Base-by-base conservation (phyloP, 306 rosid genomes). In the Cicer chorassanicum region DNA sequence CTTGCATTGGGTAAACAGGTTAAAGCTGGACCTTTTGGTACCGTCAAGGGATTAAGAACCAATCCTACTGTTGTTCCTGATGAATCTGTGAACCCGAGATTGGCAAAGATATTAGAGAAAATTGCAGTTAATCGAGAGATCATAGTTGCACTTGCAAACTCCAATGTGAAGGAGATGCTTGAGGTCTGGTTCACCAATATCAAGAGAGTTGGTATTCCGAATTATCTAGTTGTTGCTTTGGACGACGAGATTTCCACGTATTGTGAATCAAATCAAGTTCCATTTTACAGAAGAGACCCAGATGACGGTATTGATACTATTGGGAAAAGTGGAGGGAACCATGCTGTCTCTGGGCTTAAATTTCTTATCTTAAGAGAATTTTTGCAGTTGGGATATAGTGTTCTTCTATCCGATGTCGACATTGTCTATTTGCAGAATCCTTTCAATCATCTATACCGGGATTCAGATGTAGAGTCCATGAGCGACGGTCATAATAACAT, bases 371-470 rank as follows among this genome's bases (percentile, higher is more conserved):
- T 93, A 75, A 89, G 98, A 83, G 98, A 93, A 82, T 93, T 93
- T 84, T 79, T 91, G 78, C 98, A 93, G 82, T 70, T 93, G 76
- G 97, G 98, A 29, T 88, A 93, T 38, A 73, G 91, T 57, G 97
- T 94, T 85, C 96, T 94, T 81, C 88, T 91, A 19, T 94, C 98
- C 4, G 98, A 93, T 74, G 96, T 91, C 2, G 97, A 93, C 85
- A 91, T 93, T n/a, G 92, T 93, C 15, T 93, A 89, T 85, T 75
- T 91, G 82, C 97, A 93, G 73, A 91, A 91, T 80, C 98, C 98
- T 59, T 93, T 93, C 29, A 10, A 88, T 72, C 65, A 88, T 84
- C 87, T 93, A 16, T 75, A 66, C 49, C 88, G 97, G 13, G 98
- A 93, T 77, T 89, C 97, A 0, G 98, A 93, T 44, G 91, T 93